These are phyloP conservation scores for Eutrema japonicum DNA, from an alignment of 345 rosid genomes.

Conservation along the genomic window DNA sequence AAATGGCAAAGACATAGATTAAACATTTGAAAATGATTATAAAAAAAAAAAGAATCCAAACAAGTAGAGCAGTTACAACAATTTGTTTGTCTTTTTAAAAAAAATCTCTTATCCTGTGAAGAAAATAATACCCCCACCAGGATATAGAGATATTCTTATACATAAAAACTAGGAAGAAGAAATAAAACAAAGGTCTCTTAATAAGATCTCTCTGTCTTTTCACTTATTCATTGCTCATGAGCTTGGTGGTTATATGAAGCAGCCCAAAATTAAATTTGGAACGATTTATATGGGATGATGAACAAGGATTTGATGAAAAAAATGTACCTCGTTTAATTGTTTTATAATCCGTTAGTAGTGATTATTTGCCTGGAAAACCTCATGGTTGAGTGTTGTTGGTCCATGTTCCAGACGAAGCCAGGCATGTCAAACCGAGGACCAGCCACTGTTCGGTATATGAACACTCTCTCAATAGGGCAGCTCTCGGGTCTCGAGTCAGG, in stretches of 20 bases:
- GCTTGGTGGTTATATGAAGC: conserved; percentile 33
- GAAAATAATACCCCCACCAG: conserved; percentile 30
- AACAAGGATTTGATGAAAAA: conserved; percentile 25
- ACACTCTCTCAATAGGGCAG: conserved; percentile 86
- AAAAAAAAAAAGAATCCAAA: conserved; percentile 1
- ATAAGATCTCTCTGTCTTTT: conserved; percentile 19
- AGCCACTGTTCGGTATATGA: conserved; percentile 74
- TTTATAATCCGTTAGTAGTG: conserved; percentile 39
- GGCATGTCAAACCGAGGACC: conserved; percentile 93
- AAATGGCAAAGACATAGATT: conserved; percentile 6
- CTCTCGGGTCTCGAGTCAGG: conserved; percentile 69
- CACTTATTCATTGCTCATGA: conserved; percentile 34
- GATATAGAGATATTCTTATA: conserved; percentile 21
- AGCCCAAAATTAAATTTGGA: conserved; percentile 4
- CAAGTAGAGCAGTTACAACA: conserved; percentile 33
- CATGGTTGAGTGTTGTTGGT: conserved; percentile 44
- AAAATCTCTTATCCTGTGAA: conserved; percentile 23
- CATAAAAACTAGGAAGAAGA: neutral
- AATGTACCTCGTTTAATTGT: conserved; percentile 40
- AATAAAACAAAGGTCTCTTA: conserved; percentile 20
- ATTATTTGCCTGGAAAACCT: conserved; percentile 43
- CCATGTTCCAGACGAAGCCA: conserved; percentile 74
- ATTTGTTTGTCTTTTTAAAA: conserved; percentile 29
- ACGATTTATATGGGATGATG: conserved; percentile 18
- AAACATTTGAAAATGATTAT: conserved; percentile 3